Percentiles rank a stretch among this genome's conserved stretches.
Conservation (phyloP, 2,329 filamentous ascomycete genomes). For the Curvularia sp. region DNA sequence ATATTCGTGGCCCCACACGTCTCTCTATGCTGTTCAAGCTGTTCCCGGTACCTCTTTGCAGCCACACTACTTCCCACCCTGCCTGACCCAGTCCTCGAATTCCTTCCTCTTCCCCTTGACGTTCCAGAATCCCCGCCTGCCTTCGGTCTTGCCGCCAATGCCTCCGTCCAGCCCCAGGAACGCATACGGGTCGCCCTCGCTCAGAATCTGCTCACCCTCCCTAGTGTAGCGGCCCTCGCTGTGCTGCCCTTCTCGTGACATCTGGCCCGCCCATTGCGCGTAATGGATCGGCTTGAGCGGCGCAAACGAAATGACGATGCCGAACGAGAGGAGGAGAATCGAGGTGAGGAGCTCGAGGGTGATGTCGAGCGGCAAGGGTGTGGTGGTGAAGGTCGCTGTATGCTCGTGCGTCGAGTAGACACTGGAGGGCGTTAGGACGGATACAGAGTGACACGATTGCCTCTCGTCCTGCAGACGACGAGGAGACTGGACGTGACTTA, state of each 20-base stretch:
- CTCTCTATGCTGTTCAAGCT: not conserved
- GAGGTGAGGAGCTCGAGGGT: slow-evolving; percentile 83
- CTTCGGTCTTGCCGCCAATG: slow-evolving; percentile 67
- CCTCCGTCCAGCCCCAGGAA: slow-evolving; percentile 62
- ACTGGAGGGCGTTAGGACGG: slow-evolving; percentile 57
- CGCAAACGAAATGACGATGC: slow-evolving; percentile 79
- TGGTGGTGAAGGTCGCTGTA: slow-evolving; percentile 68
- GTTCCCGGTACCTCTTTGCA: not conserved
- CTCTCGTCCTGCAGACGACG: not conserved
- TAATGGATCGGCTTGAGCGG: slow-evolving; percentile 84
- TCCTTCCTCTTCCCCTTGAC: slow-evolving; percentile 85
- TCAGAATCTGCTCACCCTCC: slow-evolving; percentile 70
- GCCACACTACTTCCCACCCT: slow-evolving; percentile 26
- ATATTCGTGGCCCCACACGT: not conserved
- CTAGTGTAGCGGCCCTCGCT: slow-evolving; percentile 64
- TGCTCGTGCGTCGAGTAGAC: slow-evolving; percentile 98
- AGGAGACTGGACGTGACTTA: slow-evolving; percentile 58
- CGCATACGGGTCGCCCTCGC: slow-evolving; percentile 77
- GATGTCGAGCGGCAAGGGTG: slow-evolving; percentile 80
- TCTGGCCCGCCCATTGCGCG: slow-evolving; percentile 80
- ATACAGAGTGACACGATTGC: not conserved
- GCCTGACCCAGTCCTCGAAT: slow-evolving; percentile 74
- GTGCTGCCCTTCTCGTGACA: slow-evolving; percentile 76
- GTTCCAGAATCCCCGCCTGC: slow-evolving; percentile 84
- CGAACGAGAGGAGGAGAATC: slow-evolving; percentile 79